Conservation (phyloP, 192 early-diverging fungal species). For the Podochytrium sp. region DNA sequence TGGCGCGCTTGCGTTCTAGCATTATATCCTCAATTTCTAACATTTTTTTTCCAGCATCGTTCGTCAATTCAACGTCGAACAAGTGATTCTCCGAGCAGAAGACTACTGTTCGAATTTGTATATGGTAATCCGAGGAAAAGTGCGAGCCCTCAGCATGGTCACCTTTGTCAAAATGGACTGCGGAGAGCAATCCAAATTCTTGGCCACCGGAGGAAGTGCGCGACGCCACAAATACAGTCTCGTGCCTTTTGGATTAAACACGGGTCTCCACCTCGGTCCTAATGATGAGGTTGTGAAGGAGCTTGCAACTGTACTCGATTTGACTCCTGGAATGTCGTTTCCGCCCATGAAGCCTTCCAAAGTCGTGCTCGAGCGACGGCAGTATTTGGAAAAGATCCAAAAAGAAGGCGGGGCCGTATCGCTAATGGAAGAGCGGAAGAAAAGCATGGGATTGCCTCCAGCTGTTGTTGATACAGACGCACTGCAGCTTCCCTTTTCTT, state of each 20-base stretch:
- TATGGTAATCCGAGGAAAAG: conserved; percentile 26
- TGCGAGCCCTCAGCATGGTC: conserved; percentile 25
- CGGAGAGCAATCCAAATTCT: not conserved
- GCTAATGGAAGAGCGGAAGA: not conserved
- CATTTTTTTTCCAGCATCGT: conserved; percentile 34
- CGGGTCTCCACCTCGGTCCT: not conserved
- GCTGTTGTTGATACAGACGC: not conserved
- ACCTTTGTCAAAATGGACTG: conserved; percentile 21
- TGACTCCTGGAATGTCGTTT: conserved; percentile 21
- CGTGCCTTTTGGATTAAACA: not conserved
- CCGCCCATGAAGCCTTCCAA: conserved; percentile 19
- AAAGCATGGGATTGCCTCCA: not conserved
- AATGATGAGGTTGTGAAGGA: conserved; percentile 30
- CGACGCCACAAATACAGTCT: conserved; percentile 29
- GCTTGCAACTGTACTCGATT: conserved; percentile 28
- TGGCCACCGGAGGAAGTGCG: not conserved
- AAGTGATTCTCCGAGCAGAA: conserved; percentile 27
- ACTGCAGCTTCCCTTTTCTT: conserved; percentile 23
- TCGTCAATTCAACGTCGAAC: conserved; percentile 22
- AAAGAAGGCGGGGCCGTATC: not conserved
- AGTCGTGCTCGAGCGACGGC: conserved; percentile 16
- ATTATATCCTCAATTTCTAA: too few relatives aligned
- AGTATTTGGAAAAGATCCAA: not conserved
- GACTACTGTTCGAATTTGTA: conserved; percentile 32
- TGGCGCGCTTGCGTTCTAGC: too few relatives aligned